Evolutionary conservation across 139 green algal species (phyloP).

Genomic region (Limnomonas spitsbergensis): DNA sequence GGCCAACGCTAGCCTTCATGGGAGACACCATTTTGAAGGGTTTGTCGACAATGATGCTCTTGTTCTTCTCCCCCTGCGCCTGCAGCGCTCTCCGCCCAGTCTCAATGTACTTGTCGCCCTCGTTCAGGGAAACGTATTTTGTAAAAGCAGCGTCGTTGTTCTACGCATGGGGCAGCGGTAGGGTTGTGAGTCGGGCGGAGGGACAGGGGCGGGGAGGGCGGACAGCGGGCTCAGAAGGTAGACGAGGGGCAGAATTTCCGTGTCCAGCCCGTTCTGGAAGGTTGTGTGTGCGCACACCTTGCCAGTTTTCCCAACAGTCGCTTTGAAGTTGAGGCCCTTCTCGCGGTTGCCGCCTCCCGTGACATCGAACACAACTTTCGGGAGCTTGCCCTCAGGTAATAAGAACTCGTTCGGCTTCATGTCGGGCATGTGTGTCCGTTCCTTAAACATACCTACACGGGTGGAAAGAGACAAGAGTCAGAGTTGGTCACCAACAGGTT

Average conservation of each 20-base stretch:
- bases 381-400: background rate
- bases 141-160: conserved; percentile 64
- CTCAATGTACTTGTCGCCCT: conserved; percentile 52
- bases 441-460: conserved; percentile 4
- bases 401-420: too few relatives aligned
- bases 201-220: too few relatives aligned
- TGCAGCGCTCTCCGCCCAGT: conserved; percentile 29
- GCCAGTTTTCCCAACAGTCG: conserved; percentile 15
- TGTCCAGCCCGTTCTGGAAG: background rate
- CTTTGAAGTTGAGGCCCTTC: conserved; percentile 47
- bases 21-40: conserved; percentile 54
- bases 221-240: too few relatives aligned
- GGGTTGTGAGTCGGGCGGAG: too few relatives aligned
- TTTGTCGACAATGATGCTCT: conserved; percentile 38
- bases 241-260: too few relatives aligned
- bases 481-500: too few relatives aligned
- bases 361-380: background rate
- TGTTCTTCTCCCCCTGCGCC: conserved; percentile 28
- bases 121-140: conserved; percentile 52
- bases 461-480: too few relatives aligned
- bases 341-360: conserved; percentile 22
- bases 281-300: conserved; percentile 26
- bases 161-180: background rate
- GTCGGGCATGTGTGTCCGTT: background rate
- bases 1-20: conserved; percentile 55